Base-by-base conservation (phyloP, 257 asterid species). In the Leonotis leonurus region DNA sequence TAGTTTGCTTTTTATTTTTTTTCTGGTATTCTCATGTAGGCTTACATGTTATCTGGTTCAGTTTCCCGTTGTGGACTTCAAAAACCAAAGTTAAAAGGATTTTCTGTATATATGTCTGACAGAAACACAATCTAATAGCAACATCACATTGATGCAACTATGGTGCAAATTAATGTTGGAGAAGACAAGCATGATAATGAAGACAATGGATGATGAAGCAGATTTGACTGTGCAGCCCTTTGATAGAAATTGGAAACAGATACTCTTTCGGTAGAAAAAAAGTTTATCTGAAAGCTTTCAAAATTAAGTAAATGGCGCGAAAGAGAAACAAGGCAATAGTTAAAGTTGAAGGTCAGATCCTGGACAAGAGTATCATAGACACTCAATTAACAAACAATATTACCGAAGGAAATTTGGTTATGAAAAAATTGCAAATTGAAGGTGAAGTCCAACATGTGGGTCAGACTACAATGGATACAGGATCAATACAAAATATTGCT, bases 241-340 rank as follows among this genome's bases (percentile, higher is more conserved):
- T 48, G 64, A n/a, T 41, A 80, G 60, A 58, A 70, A 37, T 56
- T 67, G n/a, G 29, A 56, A 35, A 48, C 62, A 59, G 70, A 57
- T 40, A 53, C 32, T n/a, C 63, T 24, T 40, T 40, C 75, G 40
- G 16, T 25, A 12, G 70, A 68, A 68, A 58, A 46, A 24, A 46
- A 24, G 9, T 48, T 51, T 39, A 54, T 49, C 66, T 20, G 61
- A 54, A 20, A 50, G 8, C 56, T 45, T 33, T 27, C 66, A 16
- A 22, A 54, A 45, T 41, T 60, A 27, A 48, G 62, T 74, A 30
- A 58, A 71, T 5, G 75, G 39, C 62, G 56, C 16, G 13, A 41
- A 61, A 53, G 22, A 43, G 67, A 2, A 39, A 65, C 45, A 64
- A 49, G 60, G 49, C 62, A 26, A 63, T 46, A 11, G 49, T 26